A percentile compares a stretch with the other conserved stretches of the same genome.
Evolutionary conservation across 2,329 filamentous ascomycete species (phyloP).

Genomic region (Aspergillus pseudotamarii): DNA sequence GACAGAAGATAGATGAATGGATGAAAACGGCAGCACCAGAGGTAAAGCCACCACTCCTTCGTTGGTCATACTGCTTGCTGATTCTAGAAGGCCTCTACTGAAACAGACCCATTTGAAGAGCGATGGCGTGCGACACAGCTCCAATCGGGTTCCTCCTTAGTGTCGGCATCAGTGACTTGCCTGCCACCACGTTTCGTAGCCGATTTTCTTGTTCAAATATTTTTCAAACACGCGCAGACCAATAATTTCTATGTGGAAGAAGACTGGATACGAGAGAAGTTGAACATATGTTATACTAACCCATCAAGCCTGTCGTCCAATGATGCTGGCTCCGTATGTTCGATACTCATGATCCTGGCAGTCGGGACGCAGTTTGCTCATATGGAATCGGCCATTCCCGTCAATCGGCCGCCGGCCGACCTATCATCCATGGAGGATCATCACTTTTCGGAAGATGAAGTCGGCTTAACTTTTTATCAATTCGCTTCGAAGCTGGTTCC

Average conservation of each 20-base stretch:
- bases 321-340: constrained; percentile 45
- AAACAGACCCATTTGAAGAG: constrained; percentile 44
- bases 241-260: constrained; percentile 50
- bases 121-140: constrained; percentile 47
- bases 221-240: constrained; percentile 48
- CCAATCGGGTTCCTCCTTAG: constrained; percentile 41
- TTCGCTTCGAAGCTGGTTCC: constrained; percentile 58
- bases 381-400: constrained; percentile 41
- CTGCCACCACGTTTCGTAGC: constrained; percentile 48
- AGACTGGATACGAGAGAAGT: constrained; percentile 43
- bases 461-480: constrained; percentile 60
- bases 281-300: constrained; percentile 42
- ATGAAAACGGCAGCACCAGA: constrained; percentile 42
- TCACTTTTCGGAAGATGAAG: constrained; percentile 54
- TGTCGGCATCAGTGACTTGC: constrained; percentile 42
- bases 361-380: constrained; percentile 50
- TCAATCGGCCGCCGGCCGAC: constrained; percentile 34
- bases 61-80: constrained; percentile 4
- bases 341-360: constrained; percentile 47
- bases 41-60: constrained; percentile 23
- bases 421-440: constrained; percentile 34
- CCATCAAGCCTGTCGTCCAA: constrained; percentile 38
- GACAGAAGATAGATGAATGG: constrained; percentile 47
- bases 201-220: constrained; percentile 46
- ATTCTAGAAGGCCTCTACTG: constrained; percentile 34